These are phyloP conservation scores for Cladophialophora immunda DNA, from an alignment of 2,329 filamentous ascomycete species.

Conservation along the genomic window DNA sequence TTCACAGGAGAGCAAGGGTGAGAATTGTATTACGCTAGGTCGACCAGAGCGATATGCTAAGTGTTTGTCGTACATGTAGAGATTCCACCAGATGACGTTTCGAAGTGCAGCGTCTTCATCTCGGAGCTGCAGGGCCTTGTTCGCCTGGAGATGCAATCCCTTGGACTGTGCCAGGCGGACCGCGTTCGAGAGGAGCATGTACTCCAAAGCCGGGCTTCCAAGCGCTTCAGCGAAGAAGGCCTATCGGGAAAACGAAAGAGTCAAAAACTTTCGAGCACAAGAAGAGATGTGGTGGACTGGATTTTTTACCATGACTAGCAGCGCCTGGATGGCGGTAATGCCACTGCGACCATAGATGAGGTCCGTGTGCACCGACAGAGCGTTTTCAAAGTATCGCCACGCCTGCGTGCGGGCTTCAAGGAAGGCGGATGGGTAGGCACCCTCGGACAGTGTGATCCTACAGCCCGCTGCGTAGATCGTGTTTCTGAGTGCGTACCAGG, in stretches of 20 bases:
- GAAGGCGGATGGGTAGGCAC: constrained; percentile 6
- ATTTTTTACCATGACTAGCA: constrained; percentile 20
- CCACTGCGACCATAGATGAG: constrained; percentile 20
- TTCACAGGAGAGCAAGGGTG: not conserved
- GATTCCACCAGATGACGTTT: constrained; percentile 19
- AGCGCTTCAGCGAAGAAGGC: constrained; percentile 19
- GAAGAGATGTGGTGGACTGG: not conserved
- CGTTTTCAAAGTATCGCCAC: constrained; percentile 21
- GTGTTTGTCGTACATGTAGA: constrained; percentile 27
- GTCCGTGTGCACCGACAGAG: constrained; percentile 21
- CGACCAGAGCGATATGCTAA: constrained; percentile 19
- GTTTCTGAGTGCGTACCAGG: constrained; percentile 28
- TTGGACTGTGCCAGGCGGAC: constrained; percentile 13
- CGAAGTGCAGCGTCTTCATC: constrained; percentile 6
- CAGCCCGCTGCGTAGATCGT: constrained; percentile 27
- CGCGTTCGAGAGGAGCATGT: constrained; percentile 13
- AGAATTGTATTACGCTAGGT: constrained; percentile 16
- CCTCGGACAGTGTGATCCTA: constrained; percentile 9
- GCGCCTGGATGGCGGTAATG: constrained; percentile 23
- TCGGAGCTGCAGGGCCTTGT: not conserved
- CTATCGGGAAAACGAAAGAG: constrained; percentile 5
- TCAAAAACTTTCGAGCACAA: not conserved
- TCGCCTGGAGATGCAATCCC: constrained; percentile 13
- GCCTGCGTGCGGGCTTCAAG: constrained; percentile 10
- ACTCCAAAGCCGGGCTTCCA: constrained; percentile 19